Evolutionary conservation across 73 alveolate species (phyloP).

Genomic region (Uronychia binucleata): DNA sequence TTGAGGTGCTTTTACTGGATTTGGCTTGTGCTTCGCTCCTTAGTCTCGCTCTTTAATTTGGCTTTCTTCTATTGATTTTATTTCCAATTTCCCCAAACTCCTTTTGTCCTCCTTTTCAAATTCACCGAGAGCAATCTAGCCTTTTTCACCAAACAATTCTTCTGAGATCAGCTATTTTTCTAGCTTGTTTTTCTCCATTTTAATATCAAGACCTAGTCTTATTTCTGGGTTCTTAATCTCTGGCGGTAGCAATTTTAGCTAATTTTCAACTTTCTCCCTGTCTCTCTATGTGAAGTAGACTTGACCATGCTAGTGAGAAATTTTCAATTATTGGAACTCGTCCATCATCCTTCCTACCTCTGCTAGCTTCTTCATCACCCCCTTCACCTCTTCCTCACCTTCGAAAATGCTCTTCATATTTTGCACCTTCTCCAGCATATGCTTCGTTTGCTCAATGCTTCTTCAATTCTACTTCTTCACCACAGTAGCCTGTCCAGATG

Average conservation of each 20-base stretch:
- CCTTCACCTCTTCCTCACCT: background rate
- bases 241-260: conserved; percentile 48
- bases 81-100: too few relatives aligned
- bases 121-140: too few relatives aligned
- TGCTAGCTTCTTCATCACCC: conserved; percentile 38
- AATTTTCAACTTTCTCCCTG: too few relatives aligned
- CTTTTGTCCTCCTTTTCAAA: too few relatives aligned
- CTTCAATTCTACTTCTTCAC: conserved; percentile 21
- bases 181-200: conserved; percentile 46
- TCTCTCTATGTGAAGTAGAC: too few relatives aligned
- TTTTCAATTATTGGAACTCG: conserved; percentile 38
- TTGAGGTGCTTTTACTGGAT: background rate
- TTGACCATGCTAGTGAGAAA: conserved; percentile 29
- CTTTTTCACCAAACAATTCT: too few relatives aligned
- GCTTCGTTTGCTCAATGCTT: conserved; percentile 41
- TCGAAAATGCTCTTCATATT: conserved; percentile 30
- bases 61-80: too few relatives aligned
- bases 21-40: background rate
- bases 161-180: too few relatives aligned
- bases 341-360: conserved; percentile 49
- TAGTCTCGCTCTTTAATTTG: background rate
- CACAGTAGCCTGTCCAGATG: too few relatives aligned
- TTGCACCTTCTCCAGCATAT: conserved; percentile 34
- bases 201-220: conserved; percentile 50
- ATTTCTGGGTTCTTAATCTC: conserved; percentile 45